Evolutionary conservation across 2,329 filamentous ascomycete genomes (phyloP).

Genomic region (Verticillium tricorpus): DNA sequence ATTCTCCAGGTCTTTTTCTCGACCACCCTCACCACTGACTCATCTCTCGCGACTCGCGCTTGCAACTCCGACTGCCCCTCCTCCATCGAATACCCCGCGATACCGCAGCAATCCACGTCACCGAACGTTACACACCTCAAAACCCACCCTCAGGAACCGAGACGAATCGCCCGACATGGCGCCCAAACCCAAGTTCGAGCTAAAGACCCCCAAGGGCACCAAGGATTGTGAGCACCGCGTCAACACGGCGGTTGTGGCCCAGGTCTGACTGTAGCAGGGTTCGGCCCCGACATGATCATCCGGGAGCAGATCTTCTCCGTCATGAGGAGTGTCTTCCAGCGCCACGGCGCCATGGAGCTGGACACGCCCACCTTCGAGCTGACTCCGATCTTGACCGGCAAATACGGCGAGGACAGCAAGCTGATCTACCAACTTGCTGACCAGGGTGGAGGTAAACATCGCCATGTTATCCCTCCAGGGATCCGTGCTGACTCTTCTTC

Average conservation of each 20-base stretch:
- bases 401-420: slow-evolving; percentile 89
- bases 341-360: slow-evolving; percentile 73
- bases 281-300: slow-evolving; percentile 72
- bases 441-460: slow-evolving; percentile 61
- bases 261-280: slow-evolving; percentile 38
- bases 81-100: neutral
- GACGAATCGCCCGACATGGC: slow-evolving; percentile 22
- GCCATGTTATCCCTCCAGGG: neutral
- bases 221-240: slow-evolving; percentile 61
- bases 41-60: neutral
- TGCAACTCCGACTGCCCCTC: neutral
- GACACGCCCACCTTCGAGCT: slow-evolving; percentile 84
- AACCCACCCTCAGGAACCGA: neutral
- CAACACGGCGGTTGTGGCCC: neutral
- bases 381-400: slow-evolving; percentile 79
- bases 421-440: slow-evolving; percentile 62
- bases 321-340: slow-evolving; percentile 77
- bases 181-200: slow-evolving; percentile 53
- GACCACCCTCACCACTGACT: neutral
- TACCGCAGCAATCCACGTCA: neutral
- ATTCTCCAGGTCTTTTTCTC: slow-evolving; percentile 1
- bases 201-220: slow-evolving; percentile 89
- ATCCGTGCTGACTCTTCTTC: neutral
- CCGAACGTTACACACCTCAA: neutral
- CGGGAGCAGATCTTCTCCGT: slow-evolving; percentile 74